Evolutionary conservation across 306 rosid genomes (phyloP), one percentile per base, ranked within the genome.

Genomic region (Prunus padus): DNA sequence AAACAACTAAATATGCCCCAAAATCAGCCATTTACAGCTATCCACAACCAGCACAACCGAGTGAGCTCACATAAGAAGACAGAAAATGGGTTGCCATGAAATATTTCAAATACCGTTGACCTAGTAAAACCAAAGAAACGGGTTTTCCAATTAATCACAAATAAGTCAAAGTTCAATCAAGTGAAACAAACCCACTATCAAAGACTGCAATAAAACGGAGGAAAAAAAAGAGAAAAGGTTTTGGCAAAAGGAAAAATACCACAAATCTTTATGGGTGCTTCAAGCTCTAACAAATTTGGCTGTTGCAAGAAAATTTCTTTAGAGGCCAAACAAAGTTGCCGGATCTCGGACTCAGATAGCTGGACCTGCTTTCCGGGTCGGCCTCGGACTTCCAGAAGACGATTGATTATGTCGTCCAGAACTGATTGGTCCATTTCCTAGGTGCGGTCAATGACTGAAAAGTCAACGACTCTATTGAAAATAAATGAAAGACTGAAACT

Each of bases 331-430:
- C 98, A 93, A 42, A 93, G 97, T 23, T 89, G 96, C 3, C 91
- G 93, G 97, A 93, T 93, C 97, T 91, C 98, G 14, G 96, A 73
- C 81, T 93, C 98, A n/a, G 92, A 89, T 23, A 93, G 81, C 82
- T 93, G 98, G 7, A 93, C 97, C 89, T 89, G 98, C 89, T 88
- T 93, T 37, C 96, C 98, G 2, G 90, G 96, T 6, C 96, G 93
- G 26, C 83, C 87, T 23, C 96, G 89, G 69, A 91, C 97, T 85
- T 88, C 93, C 1, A 93, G 87, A 40, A 93, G 92, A 2, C 96
- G 93, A 47, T 76, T 83, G 87, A 93, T 91, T 77, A 93, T 91
- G 91, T 89, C 96, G 66, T 93, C 97, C 2, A 93, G 85, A 51
- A 91, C 65, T 1, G 91, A 81, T 76, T 76, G 92, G 61, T 93